Evolutionary conservation across 805 yeast species (phyloP).

Genomic region (Candida suzukii): DNA sequence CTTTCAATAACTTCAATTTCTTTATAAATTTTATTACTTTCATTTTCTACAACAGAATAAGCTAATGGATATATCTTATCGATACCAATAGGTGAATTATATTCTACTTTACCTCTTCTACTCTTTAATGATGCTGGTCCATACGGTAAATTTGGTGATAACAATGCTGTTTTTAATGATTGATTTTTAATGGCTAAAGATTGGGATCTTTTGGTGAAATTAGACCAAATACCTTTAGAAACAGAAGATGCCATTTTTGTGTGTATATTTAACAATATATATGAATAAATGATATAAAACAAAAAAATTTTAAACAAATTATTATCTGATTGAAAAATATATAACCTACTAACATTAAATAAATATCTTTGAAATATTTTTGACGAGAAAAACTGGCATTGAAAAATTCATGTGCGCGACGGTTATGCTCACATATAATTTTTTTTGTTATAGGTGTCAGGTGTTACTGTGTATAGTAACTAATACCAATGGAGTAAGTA

Average conservation of each 20-base stretch:
- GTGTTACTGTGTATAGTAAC: too few species aligned
- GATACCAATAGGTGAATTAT: constrained; percentile 62
- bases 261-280: neutral
- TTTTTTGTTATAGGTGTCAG: too few species aligned
- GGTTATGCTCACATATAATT: too few species aligned
- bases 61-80: constrained; percentile 70
- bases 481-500: too few species aligned
- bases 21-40: constrained; percentile 35
- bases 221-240: constrained; percentile 30
- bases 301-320: too few species aligned
- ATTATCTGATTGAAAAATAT: too few species aligned
- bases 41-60: constrained; percentile 44
- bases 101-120: constrained; percentile 37
- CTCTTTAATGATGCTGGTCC: constrained; percentile 52
- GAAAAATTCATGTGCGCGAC: too few species aligned
- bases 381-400: too few species aligned
- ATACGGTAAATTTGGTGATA: constrained; percentile 25
- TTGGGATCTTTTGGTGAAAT: constrained; percentile 25
- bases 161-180: constrained; percentile 19
- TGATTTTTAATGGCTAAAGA: constrained; percentile 22
- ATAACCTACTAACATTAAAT: too few species aligned
- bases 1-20: constrained; percentile 29
- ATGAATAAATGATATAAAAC: too few species aligned
- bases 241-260: constrained; percentile 12
- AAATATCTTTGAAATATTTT: too few species aligned